Percentiles rank a stretch among this genome's conserved stretches.
phyloP scores from a whole-genome alignment of 352 stramenopile species.

The Globisporangium canariense region DNA sequence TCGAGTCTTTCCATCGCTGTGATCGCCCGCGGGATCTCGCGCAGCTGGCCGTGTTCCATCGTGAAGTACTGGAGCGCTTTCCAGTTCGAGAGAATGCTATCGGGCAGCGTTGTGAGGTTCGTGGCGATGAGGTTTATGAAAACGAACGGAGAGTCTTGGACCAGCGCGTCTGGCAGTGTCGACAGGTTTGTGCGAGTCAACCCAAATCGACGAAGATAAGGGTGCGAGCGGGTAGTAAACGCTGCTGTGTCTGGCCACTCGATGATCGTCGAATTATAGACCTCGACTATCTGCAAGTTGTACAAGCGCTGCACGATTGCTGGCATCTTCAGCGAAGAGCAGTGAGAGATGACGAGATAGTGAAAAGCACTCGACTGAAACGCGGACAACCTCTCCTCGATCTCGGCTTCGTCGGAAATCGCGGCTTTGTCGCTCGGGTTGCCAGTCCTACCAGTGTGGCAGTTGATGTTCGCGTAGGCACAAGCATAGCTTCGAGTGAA shows the following conservation, averaged over 20 bases:
- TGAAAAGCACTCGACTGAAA: conserved; percentile 15
- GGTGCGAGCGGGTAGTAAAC: conserved; percentile 1
- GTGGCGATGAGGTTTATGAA: conserved; percentile 12
- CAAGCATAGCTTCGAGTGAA: conserved; percentile 20
- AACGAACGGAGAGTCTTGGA: conserved; percentile 12
- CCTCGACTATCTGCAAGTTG: conserved; percentile 17
- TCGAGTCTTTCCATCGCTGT: conserved; percentile 3
- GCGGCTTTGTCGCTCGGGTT: neutral
- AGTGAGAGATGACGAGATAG: conserved; percentile 23
- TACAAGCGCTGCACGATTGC: conserved; percentile 10
- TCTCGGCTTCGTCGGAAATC: neutral
- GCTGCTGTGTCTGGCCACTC: conserved; percentile 17
- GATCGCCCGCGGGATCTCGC: conserved; percentile 8
- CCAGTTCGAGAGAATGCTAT: conserved; percentile 10
- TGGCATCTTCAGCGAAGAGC: conserved; percentile 16
- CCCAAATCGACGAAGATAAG: neutral
- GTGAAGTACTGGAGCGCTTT: conserved; percentile 7
- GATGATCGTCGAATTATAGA: conserved; percentile 26
- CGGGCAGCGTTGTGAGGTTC: conserved; percentile 10
- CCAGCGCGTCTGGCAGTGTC: conserved; percentile 6
- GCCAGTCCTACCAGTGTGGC: conserved; percentile 4
- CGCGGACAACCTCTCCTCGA: neutral
- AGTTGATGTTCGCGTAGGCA: conserved; percentile 24
- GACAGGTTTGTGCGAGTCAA: conserved; percentile 9
- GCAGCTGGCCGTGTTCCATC: conserved; percentile 15